phyloP scores from a whole-genome alignment of 2,329 filamentous ascomycete genomes.

The Aureobasidium lini region DNA sequence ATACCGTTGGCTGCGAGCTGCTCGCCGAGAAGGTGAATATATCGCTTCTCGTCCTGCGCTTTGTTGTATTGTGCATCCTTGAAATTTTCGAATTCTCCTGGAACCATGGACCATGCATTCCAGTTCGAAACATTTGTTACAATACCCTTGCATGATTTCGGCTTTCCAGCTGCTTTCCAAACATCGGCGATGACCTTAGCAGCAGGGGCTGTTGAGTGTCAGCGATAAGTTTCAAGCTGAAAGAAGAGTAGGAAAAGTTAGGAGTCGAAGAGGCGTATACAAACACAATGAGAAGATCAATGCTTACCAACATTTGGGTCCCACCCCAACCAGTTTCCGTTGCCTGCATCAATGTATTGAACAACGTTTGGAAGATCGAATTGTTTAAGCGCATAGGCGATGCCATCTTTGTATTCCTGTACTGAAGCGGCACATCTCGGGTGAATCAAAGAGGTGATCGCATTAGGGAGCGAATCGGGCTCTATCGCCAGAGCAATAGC shows the following conservation, averaged over 20 bases:
- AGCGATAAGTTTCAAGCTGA: background rate
- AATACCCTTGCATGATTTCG: conserved; percentile 6
- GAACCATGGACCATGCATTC: conserved; percentile 4
- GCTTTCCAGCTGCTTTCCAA: conserved; percentile 8
- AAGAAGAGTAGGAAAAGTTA: background rate
- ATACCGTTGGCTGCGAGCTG: conserved; percentile 4
- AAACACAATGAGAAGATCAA: background rate
- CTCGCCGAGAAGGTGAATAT: conserved; percentile 1
- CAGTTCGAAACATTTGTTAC: conserved; percentile 6
- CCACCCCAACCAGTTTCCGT: conserved; percentile 1
- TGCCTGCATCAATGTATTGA: conserved; percentile 1
- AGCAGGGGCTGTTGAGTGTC: conserved; percentile 3
- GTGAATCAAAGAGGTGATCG: background rate
- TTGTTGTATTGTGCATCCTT: conserved; percentile 4
- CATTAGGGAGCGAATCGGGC: conserved; percentile 2
- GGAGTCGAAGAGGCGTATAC: background rate
- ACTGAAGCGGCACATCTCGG: conserved; percentile 5
- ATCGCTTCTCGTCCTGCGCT: conserved; percentile 9
- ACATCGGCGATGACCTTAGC: conserved; percentile 4
- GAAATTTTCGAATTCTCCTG: conserved; percentile 9
- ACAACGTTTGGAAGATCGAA: conserved; percentile 9
- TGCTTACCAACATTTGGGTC: conserved; percentile 7
- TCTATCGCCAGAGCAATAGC: conserved; percentile 1
- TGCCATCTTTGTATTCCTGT: conserved; percentile 5
- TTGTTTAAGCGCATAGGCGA: conserved; percentile 5